Conservation (phyloP, 2,329 filamentous ascomycete genomes). For the Aspergillus intermedius region DNA sequence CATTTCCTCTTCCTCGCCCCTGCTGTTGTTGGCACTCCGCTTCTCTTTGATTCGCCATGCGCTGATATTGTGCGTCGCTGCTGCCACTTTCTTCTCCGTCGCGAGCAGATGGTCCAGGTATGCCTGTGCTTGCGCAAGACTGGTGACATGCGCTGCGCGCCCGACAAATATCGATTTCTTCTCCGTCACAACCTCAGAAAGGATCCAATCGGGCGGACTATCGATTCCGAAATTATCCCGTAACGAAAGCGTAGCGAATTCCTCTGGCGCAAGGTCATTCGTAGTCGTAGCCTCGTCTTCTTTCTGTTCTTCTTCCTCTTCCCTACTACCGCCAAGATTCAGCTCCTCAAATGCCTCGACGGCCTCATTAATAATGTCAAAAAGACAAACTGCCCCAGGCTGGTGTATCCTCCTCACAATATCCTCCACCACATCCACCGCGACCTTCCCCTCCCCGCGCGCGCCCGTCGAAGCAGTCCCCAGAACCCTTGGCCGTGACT, state of each 20-base stretch:
- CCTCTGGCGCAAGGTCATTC: slow-evolving; percentile 11
- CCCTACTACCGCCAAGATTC: slow-evolving; percentile 33
- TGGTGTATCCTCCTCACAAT: slow-evolving; percentile 63
- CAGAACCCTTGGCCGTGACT: slow-evolving; percentile 63
- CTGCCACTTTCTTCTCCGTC: slow-evolving; percentile 76
- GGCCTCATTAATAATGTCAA: slow-evolving; percentile 73
- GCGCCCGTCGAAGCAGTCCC: slow-evolving; percentile 71
- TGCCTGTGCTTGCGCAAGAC: slow-evolving; percentile 61
- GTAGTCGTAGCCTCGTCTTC: slow-evolving; percentile 11
- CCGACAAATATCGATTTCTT: slow-evolving; percentile 86
- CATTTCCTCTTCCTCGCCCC: slow-evolving; percentile 39
- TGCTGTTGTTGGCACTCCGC: slow-evolving; percentile 5
- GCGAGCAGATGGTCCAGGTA: slow-evolving; percentile 70
- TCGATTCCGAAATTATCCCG: slow-evolving; percentile 25
- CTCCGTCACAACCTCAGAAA: slow-evolving; percentile 69
- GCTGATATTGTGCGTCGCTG: slow-evolving; percentile 90
- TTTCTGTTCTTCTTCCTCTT: slow-evolving; percentile 14
- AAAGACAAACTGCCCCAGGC: slow-evolving; percentile 75
- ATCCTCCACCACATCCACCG: slow-evolving; percentile 62
- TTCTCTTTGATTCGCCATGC: slow-evolving; percentile 72
- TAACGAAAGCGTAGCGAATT: slow-evolving; percentile 21
- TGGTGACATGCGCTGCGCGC: slow-evolving; percentile 63
- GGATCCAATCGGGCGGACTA: slow-evolving; percentile 57
- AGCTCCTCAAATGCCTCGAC: slow-evolving; percentile 50
- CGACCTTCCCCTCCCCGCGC: slow-evolving; percentile 64